Base-by-base conservation (phyloP, 129 eudicot genomes). In the Dittrichia graveolens region DNA sequence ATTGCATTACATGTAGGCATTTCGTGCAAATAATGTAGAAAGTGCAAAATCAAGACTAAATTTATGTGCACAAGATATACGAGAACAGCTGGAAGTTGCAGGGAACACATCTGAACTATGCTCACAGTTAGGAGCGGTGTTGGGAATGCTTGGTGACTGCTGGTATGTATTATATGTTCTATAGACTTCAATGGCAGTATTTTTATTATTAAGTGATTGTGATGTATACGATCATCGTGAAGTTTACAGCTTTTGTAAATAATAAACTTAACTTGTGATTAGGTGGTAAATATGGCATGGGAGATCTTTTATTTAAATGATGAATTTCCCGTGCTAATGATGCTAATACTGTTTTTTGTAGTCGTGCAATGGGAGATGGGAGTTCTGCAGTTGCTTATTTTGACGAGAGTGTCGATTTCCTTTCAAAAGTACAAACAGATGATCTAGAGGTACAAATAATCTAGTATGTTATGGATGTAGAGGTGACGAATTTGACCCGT, bases 81-180 rank as follows among this genome's bases (percentile, higher is more conserved):
- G 95, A 58, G 98, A 93, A 80, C 95, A 93, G 73, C 63, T 93
- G 50, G 88, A 75, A 65, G 65, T 77, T 78, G 70, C 66, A 41
- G 96, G 95, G 56, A 83, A 90, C 69, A 87, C 95, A 83, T 81
- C 95, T 14, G 96, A 93, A 45, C 56, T 93, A 76, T 93, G 96
- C 80, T 89, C 98, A 50, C 98, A 93, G 73, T 83, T 93, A 43
- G 98, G 98, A 76, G 98, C 96, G 3, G 95, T 93, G 2, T 69
- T 93, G 79, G 98, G 98, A 19, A 87, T 85, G 92, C 98, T 93
- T 35, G 98, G 98, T 35, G 98, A 93, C 76, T 93, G 96, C 83
- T 89, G 96, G 98, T 90, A 53, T 47, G 91, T 71, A 8, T 73
- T 74, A 31, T 49, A 16, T 62, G 44, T 57, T 41, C 68, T 55